Base-by-base conservation (phyloP, 768 basidiomycete genomes). In the Erythrobasidium yunnanense region DNA sequence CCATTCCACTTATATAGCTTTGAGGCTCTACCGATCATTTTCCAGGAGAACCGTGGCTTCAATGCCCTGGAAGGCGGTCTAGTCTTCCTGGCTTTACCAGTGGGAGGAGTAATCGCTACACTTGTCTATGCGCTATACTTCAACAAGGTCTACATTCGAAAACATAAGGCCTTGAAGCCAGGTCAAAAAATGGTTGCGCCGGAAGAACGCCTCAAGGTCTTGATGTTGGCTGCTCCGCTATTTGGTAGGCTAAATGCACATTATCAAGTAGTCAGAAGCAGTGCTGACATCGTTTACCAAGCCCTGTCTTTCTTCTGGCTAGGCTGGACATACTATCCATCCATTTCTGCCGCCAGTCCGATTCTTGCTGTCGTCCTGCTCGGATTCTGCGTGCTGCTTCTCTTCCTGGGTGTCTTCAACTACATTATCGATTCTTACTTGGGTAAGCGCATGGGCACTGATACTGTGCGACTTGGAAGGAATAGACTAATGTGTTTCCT, bases 11-110 rank as follows among this genome's bases (percentile, higher is more conserved):
- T n/a, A n/a, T n/a, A n/a, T n/a, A n/a, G 74, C 25, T 76, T 75
- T 71, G 75, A 76, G 53, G 73, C 73, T 3, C 73, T 74, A 66
- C 75, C 75, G 1, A 70, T 75, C 65, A 71, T 74, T 65, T 69
- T 67, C 15, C 47, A 60, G 29, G 27, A 52, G 3, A 6, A 5
- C 29, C 76, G 76, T 68, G 69, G 73, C 35, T 66, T 76, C 33
- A 76, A 76, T 70, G 55, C 73, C 1, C 66, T 73, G 32, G 50
- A 58, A 22, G 56, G 56, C 58, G n/a, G 74, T 71, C 66, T 75
- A 1, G 70, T 70, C 11, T 35, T 54, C 33, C 20, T 65, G 25
- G 63, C 32, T 3, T 34, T 65, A 4, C 69, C 73, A 35, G 46
- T 68, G 17, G 74, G 74, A 2, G 71, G 73, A 2, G 20, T 23